Evolutionary conservation across 2,329 filamentous ascomycete species (phyloP).

Genomic region (Dothistroma pini): DNA sequence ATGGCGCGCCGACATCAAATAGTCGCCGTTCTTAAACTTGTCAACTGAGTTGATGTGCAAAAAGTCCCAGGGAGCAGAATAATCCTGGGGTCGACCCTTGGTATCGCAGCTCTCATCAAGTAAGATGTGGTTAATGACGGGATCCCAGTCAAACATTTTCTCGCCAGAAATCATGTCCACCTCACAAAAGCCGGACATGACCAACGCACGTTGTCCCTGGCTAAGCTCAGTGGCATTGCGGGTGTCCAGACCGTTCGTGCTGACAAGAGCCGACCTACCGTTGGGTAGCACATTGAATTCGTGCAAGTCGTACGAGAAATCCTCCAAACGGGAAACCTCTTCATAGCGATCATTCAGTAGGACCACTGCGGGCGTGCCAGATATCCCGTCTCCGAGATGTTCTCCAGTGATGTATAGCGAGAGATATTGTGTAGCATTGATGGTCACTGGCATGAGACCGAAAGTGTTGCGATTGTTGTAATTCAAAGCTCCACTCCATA

Average conservation of each 20-base stretch:
- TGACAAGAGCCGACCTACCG: constrained; percentile 4
- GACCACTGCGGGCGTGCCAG: constrained; percentile 1
- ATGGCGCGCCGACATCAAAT: constrained; percentile 43
- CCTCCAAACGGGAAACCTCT: constrained; percentile 33
- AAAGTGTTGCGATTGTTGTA: constrained; percentile 10
- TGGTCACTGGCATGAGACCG: constrained; percentile 63
- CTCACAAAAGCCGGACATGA: constrained; percentile 37
- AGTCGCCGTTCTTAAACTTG: constrained; percentile 44
- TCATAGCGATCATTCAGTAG: constrained; percentile 33
- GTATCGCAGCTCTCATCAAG: constrained; percentile 17
- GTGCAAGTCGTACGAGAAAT: constrained; percentile 6
- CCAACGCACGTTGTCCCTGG: background rate
- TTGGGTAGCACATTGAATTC: constrained; percentile 7
- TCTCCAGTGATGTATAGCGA: constrained; percentile 8
- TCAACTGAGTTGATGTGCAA: constrained; percentile 52
- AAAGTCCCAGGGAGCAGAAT: constrained; percentile 33
- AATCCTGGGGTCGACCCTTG: constrained; percentile 28
- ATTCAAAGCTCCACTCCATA: background rate
- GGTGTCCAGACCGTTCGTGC: background rate
- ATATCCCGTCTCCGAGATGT: background rate
- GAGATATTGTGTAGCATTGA: constrained; percentile 87
- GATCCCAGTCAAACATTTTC: constrained; percentile 38
- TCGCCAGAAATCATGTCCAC: constrained; percentile 36
- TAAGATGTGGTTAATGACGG: constrained; percentile 29
- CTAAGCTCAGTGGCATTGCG: constrained; percentile 1